Evolutionary conservation across 805 yeast species (phyloP).

Genomic region (Candida endomychidarum): DNA sequence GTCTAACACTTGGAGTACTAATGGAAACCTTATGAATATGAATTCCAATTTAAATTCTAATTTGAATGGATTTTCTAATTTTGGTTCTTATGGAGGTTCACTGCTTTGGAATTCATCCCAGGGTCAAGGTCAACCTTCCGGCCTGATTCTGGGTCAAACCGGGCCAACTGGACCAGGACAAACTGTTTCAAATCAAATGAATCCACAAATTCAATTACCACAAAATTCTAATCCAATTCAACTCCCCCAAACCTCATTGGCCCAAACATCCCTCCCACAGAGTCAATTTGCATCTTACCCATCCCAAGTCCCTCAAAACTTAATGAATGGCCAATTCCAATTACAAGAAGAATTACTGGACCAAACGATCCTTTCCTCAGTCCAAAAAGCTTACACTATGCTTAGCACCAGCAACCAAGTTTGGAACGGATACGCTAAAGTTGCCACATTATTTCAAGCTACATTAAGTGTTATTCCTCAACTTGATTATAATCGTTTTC

Average conservation of each 20-base stretch:
- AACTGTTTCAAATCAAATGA: too few species aligned
- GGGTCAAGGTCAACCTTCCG: conserved; percentile 19
- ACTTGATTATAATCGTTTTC: conserved; percentile 33
- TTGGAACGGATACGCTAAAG: conserved; percentile 37
- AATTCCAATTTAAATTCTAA: too few species aligned
- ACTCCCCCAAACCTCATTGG: not conserved
- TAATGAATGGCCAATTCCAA: too few species aligned
- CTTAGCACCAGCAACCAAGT: conserved; percentile 37
- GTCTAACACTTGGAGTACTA: conserved; percentile 7
- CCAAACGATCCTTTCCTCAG: conserved; percentile 39
- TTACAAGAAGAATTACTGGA: conserved; percentile 11
- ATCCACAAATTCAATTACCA: too few species aligned
- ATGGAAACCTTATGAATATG: conserved; percentile 5
- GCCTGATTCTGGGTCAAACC: too few species aligned
- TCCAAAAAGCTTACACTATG: conserved; percentile 38
- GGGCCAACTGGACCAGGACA: too few species aligned
- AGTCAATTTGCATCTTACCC: not conserved
- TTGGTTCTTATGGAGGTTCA: conserved; percentile 2
- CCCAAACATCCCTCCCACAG: conserved; percentile 7
- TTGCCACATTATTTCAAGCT: conserved; percentile 30
- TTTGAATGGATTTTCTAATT: conserved; percentile 5
- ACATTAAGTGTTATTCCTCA: conserved; percentile 29
- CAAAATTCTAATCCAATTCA: too few species aligned
- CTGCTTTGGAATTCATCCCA: conserved; percentile 32
- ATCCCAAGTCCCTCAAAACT: not conserved